phyloP scores from a whole-genome alignment of 257 asterid genomes.

The Salvia miltiorrhiza region DNA sequence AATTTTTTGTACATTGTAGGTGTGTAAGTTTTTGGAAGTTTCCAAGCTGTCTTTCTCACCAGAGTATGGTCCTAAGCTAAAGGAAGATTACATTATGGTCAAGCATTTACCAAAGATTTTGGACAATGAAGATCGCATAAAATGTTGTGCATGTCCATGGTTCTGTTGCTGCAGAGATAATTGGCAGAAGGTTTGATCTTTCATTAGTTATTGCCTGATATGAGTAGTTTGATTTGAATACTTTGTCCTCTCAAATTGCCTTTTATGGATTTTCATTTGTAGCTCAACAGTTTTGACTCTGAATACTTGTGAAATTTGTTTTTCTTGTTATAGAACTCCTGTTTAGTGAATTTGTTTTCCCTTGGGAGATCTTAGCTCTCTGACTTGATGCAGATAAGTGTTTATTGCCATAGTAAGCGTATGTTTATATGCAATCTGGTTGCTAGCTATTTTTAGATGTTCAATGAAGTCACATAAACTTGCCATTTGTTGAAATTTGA shows the following conservation, averaged over 20 bases:
- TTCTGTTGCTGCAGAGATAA: slow-evolving; percentile 82
- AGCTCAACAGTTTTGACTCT: background rate
- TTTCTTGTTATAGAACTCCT: background rate
- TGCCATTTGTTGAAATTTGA: slow-evolving; percentile 8
- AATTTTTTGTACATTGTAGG: slow-evolving; percentile 41
- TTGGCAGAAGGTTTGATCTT: slow-evolving; percentile 84
- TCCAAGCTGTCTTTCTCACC: slow-evolving; percentile 86
- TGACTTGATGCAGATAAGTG: background rate
- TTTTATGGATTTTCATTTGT: background rate
- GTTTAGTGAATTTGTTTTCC: background rate
- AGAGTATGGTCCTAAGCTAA: slow-evolving; percentile 91
- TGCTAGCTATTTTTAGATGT: background rate
- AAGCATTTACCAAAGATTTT: slow-evolving; percentile 66
- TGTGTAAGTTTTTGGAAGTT: slow-evolving; percentile 87
- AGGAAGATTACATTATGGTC: slow-evolving; percentile 88
- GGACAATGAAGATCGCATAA: slow-evolving; percentile 34
- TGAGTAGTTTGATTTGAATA: slow-evolving; percentile 8
- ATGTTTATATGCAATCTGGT: background rate
- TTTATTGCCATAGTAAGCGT: background rate
- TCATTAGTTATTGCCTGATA: slow-evolving; percentile 13
- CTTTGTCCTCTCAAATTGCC: slow-evolving; percentile 1
- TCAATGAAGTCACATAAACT: background rate
- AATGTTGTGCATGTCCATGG: slow-evolving; percentile 70
- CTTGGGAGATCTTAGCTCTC: background rate
- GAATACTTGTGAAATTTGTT: background rate